phyloP scores from a whole-genome alignment of 75 land plant species.

The Gnetum montanum region DNA sequence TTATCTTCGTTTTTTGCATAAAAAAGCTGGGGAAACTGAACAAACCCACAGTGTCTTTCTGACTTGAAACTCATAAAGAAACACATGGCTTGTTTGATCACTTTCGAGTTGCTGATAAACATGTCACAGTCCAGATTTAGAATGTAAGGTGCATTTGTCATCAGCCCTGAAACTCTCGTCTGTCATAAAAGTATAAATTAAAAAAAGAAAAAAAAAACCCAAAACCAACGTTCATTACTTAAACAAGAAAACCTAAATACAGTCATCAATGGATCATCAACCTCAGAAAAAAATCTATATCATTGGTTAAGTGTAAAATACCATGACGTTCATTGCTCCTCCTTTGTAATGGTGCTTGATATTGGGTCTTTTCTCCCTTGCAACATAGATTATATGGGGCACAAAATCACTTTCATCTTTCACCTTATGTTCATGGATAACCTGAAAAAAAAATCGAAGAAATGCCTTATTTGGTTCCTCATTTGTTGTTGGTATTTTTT shows the following conservation, averaged over 20 bases:
- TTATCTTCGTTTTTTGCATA: conserved; percentile 15
- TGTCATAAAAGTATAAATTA: no score
- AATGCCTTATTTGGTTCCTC: background rate
- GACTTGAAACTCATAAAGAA: conserved; percentile 9
- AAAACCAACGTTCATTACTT: conserved; percentile 19
- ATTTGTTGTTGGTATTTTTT: no score
- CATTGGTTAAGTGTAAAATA: background rate
- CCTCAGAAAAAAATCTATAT: background rate
- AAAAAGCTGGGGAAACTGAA: conserved; percentile 30
- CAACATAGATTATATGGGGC: conserved; percentile 37
- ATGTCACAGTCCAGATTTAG: conserved; percentile 42
- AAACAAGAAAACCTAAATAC: no score
- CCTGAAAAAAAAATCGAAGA: background rate
- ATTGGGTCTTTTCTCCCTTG: conserved; percentile 35
- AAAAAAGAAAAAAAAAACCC: no score
- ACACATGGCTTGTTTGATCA: conserved; percentile 25
- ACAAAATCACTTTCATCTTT: conserved; percentile 2
- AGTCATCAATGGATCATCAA: background rate
- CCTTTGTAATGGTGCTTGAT: conserved; percentile 42
- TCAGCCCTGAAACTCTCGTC: conserved; percentile 48
- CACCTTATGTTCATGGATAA: background rate
- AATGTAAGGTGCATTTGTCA: conserved; percentile 47
- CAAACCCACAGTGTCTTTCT: conserved; percentile 14
- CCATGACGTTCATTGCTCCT: conserved; percentile 59
- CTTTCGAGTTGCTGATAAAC: conserved; percentile 15